Base-by-base conservation (phyloP, 164 flowering plant genomes). In the Dillenia suffruticosa region DNA sequence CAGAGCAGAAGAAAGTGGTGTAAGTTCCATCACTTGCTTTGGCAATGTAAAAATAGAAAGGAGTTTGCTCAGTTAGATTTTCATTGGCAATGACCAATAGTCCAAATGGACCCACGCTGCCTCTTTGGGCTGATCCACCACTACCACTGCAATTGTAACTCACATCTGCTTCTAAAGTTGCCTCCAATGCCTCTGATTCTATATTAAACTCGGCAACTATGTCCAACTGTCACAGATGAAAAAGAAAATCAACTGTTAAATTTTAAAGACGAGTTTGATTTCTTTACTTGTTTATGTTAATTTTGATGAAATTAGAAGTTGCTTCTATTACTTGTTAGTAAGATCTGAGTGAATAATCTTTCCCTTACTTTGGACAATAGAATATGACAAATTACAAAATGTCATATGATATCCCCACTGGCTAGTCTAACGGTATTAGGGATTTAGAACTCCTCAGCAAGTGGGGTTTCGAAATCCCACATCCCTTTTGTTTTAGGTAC, bases 41-140 rank as follows among this genome's bases (percentile, higher is more conserved):
- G 44, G 76, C 51, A 17, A 74, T 58, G 40, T 77, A 75, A 69
- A 86, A 86, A 45, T 75, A 86, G 2, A 84, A 62, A 2, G 92
- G 87, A 0, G 92, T 86, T 2, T 63, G 69, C 77, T 86, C 92
- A 2, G 85, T 59, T 10, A 82, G 84, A 0, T 68, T 26, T 0
- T 77, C 71, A 43, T 79, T 77, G 7, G 92, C 85, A 13, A 80
- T 46, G 63, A 80, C 84, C 54, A 79, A 1, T 8, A 86, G 51
- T 2, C 92, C 92, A 56, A 86, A 86, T 16, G 92, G 92, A 5
- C 92, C 92, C 5, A 79, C 58, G 1, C 44, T 53, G 22, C 79
- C 81, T 26, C 89, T 73, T 10, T 59, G 59, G 1, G 62, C 61
- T 11, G 86, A 79, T 5, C 82, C 84, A n/a, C 57, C 74, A 9